Conservation (phyloP, 2,329 filamentous ascomycete genomes). For the Talaromyces sp. region DNA sequence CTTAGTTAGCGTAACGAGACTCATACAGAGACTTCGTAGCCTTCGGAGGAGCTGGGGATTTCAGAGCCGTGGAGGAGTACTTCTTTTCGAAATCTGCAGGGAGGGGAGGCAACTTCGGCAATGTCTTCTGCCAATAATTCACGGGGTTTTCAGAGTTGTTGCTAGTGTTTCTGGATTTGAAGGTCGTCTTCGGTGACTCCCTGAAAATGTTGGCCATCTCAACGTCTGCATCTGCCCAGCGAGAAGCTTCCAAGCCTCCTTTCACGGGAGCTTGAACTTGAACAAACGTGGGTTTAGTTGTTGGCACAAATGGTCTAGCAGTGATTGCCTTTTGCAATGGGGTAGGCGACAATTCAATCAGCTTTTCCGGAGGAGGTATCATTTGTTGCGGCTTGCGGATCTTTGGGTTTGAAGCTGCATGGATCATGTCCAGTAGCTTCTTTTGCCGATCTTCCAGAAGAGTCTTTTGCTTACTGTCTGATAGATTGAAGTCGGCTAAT, state of each 20-base stretch:
- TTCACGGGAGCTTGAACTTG: neutral
- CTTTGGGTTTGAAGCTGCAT: neutral
- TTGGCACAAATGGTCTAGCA: conserved; percentile 18
- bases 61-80: neutral
- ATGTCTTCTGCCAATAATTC: conserved; percentile 13
- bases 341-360: neutral
- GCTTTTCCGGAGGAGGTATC: neutral
- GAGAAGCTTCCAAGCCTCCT: neutral
- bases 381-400: neutral
- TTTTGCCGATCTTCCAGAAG: conserved; percentile 21
- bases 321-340: conserved; percentile 17
- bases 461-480: conserved; percentile 15
- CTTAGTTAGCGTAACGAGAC: conserved; percentile 3
- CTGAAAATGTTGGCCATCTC: neutral
- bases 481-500: conserved; percentile 14
- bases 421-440: conserved; percentile 19
- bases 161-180: neutral
- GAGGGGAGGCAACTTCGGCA: conserved; percentile 5
- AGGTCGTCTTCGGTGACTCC: neutral
- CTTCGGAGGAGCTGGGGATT: neutral
- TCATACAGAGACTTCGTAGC: neutral
- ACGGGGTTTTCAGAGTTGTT: neutral
- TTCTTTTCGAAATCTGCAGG: neutral
- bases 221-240: neutral
- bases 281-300: conserved; percentile 16